Conservation (phyloP, 805 yeast genomes). For the Nakazawaea ambrosiae region DNA sequence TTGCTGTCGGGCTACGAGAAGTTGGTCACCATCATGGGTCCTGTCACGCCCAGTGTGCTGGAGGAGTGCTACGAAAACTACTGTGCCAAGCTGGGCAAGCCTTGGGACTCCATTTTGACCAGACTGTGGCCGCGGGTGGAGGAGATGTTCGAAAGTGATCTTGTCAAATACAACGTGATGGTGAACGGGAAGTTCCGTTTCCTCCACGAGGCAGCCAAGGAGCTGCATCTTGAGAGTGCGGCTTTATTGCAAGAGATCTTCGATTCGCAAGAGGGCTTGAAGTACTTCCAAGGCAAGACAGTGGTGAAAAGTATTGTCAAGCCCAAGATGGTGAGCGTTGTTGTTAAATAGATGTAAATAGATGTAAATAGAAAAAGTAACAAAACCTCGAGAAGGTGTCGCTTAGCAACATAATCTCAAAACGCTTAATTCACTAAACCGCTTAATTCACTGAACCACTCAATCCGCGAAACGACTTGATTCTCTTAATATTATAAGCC, state of each 20-base stretch:
- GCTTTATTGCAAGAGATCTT: conserved; percentile 30
- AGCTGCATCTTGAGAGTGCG: conserved; percentile 28
- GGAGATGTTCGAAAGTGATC: conserved; percentile 29
- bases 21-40: conserved; percentile 60
- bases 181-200: conserved; percentile 68
- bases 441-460: too few species aligned
- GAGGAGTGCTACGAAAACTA: conserved; percentile 76
- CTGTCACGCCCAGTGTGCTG: conserved; percentile 73
- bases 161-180: conserved; percentile 47
- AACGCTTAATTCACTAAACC: too few species aligned
- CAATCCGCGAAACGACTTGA: too few species aligned
- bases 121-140: conserved; percentile 61
- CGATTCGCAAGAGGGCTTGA: conserved; percentile 28
- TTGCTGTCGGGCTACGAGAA: conserved; percentile 42
- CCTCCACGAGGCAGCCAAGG: conserved; percentile 24
- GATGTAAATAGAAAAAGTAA: too few species aligned
- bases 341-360: too few species aligned
- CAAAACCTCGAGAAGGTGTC: too few species aligned
- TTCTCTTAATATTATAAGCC: too few species aligned
- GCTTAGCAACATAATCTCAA: too few species aligned
- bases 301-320: conserved; percentile 53
- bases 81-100: conserved; percentile 17
- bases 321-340: conserved; percentile 39
- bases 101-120: conserved; percentile 44
- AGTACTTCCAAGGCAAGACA: conserved; percentile 32